Evolutionary conservation across 441 rosid species (phyloP), one percentile per base, ranked within the genome.

Genomic region (Pelargonium australe): DNA sequence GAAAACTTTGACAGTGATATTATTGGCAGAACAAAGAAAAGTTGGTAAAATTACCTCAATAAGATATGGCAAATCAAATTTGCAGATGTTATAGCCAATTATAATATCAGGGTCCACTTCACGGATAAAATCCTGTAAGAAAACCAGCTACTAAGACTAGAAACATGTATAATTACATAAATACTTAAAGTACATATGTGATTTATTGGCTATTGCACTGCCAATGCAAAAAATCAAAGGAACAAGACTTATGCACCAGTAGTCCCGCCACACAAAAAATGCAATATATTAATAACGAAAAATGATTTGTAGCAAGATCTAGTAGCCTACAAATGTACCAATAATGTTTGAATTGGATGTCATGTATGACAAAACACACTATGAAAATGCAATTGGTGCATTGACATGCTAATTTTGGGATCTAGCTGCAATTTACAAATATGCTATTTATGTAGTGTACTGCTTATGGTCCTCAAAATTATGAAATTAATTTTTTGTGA

Each of bases 71-170:
- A 95, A 79, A 81, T 95, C 99, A 74, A 95, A 95, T 75, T 92
- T 95, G 93, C 99, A 95, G 77, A 95, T 95, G 79, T 95, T 95
- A 72, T 92, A 95, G 66, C 99, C 99, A 82, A 95, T 95, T 72
- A 95, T 85, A 77, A 95, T 82, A 84, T 95, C 99, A 69, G 99
- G 99, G 80, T 95, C 99, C 67, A 89, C 96, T 78, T 86, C 90
- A 70, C 85, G 85, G 67, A 95, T 82, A 71, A 92, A 84, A 72
- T 90, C 93, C 98, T 95, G 92, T 81, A 80, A 72, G 83, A 77
- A 78, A 76, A 63, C 63, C 68, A 57, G 62, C 68, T 31, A 57
- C 58, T 70, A 69, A 47, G 49, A 69, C 55, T 73, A n/a, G 19
- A 63, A 49, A 45, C 13, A 70, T 49, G 47, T 20, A 45, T 12